Percentiles rank a stretch among this genome's conserved stretches.
Evolutionary conservation across 2,329 filamentous ascomycete genomes (phyloP).

Genomic region (Pseudogymnoascus sp.): DNA sequence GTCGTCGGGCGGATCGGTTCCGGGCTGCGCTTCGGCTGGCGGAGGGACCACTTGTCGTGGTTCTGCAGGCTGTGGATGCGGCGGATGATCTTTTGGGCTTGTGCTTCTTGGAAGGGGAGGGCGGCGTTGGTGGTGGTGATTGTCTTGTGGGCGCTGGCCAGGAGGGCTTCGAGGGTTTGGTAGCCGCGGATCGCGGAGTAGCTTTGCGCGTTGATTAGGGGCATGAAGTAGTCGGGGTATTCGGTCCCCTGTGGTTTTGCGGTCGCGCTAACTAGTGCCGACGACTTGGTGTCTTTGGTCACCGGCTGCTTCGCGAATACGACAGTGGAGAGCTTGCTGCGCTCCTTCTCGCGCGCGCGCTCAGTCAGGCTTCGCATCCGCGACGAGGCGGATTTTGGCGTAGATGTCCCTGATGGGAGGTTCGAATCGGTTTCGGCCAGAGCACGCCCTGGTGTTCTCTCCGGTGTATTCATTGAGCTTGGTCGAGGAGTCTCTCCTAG

Average conservation of each 20-base stretch:
- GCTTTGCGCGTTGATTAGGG: conserved; percentile 48
- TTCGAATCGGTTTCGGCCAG: conserved; percentile 14
- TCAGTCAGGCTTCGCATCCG: conserved; percentile 25
- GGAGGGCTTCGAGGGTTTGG: conserved; percentile 58
- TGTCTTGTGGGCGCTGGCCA: conserved; percentile 81
- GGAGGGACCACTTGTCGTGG: conserved; percentile 82
- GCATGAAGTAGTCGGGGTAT: conserved; percentile 54
- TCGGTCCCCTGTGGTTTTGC: conserved; percentile 11
- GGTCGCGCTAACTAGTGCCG: conserved; percentile 14
- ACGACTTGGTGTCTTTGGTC: conserved; percentile 35
- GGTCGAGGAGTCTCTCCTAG: conserved; percentile 47
- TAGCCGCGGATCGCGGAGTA: conserved; percentile 53
- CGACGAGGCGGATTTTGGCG: conserved; percentile 35
- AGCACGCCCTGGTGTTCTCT: conserved; percentile 15
- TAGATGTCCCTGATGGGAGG: conserved; percentile 30
- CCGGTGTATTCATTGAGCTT: conserved; percentile 19
- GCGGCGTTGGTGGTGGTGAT: conserved; percentile 78
- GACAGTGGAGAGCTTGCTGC: conserved; percentile 63
- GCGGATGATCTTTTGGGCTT: conserved; percentile 77
- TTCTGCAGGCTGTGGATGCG: conserved; percentile 87
- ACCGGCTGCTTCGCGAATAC: conserved; percentile 63
- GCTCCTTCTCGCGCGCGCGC: conserved; percentile 44
- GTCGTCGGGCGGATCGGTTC: conserved; percentile 70
- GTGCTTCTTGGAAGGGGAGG: conserved; percentile 73
- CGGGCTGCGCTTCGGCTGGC: conserved; percentile 74